Base-by-base conservation (phyloP, 1,139 yeast species). In the Candida labiduridarum region DNA sequence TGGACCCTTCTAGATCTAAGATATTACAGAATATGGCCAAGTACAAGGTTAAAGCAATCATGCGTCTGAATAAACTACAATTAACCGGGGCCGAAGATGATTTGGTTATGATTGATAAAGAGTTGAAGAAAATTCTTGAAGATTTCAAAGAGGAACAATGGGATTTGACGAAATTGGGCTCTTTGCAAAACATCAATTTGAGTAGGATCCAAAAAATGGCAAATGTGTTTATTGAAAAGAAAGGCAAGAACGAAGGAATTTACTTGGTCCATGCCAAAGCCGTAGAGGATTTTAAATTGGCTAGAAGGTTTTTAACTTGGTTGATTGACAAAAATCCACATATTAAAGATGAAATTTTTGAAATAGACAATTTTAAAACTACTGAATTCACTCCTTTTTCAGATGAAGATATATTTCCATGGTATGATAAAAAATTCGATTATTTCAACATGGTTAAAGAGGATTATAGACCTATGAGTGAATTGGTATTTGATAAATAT, bases 231-330 rank as follows among this genome's bases (percentile, higher is more conserved):
- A 74, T 76, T 56, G 62, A 63, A 41, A 54, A 56, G 12, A 16
- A 56, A 1, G 57, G 51, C 2, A 25, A 25, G 29, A 61, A 62
- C 14, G 65, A 65, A 39, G 30, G 34, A 10, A 30, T 41, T 6
- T 53, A 46, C 16, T 15, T 34, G n/a, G 41, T 53, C 12, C 38
- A 46, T 30, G 53, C 50, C 3, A 42, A 31, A 18, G 9, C 29
- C 9, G 25, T 10, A 14, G 35, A 54, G 22, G 71, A 68, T 51
- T 61, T 70, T 22, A 62, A 65, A 47, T 59, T 72, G 16, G 74
- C 74, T 12, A 73, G 72, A 52, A 56, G 81, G 43, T 62, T 76
- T 15, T 54, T 77, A 16, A 53, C 73, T 47, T 76, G 80, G 80
- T 55, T 62, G 22, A 59, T 76, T 47, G 66, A 72, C 54, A 65